Evolutionary conservation across 2,329 filamentous ascomycete species (phyloP).

Genomic region (Botrytis hyacinthi): DNA sequence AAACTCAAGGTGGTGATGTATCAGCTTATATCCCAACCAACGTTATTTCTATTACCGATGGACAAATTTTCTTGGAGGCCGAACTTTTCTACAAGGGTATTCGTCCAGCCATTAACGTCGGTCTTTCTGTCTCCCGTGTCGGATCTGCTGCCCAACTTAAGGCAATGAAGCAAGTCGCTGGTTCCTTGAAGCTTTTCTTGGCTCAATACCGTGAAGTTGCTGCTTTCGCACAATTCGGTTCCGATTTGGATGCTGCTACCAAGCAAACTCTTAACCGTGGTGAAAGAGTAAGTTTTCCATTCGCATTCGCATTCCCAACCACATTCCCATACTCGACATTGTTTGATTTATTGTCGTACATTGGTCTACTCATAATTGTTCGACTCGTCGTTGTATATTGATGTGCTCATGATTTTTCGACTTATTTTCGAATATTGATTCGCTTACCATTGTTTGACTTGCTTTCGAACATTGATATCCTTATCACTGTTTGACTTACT

Average conservation of each 20-base stretch:
- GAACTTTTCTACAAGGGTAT: conserved; percentile 99
- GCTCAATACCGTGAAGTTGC: conserved; percentile 99
- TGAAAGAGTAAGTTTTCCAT: conserved; percentile 75
- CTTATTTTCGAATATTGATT: neutral
- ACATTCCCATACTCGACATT: neutral
- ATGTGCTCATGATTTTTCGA: neutral
- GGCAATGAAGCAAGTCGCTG: conserved; percentile 99
- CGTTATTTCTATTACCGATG: conserved; percentile 99
- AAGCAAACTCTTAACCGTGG: conserved; percentile 98
- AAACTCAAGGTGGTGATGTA: conserved; percentile 99
- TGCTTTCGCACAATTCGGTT: conserved; percentile 99
- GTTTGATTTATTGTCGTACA: neutral
- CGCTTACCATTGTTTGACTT: neutral
- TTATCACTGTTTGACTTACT: neutral
- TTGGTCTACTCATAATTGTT: neutral
- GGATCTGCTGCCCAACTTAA: conserved; percentile 99
- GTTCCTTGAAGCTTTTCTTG: conserved; percentile 99
- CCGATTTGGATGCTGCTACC: conserved; percentile 96
- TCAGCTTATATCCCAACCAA: conserved; percentile 99
- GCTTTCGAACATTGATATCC: too few species aligned
- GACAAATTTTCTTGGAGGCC: conserved; percentile 99
- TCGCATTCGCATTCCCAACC: neutral
- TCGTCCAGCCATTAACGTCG: conserved; percentile 99
- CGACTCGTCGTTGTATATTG: neutral
- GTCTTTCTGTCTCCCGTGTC: conserved; percentile 99